Evolutionary conservation across 768 basidiomycete genomes (phyloP).

Genomic region (Naganishia randhawae): DNA sequence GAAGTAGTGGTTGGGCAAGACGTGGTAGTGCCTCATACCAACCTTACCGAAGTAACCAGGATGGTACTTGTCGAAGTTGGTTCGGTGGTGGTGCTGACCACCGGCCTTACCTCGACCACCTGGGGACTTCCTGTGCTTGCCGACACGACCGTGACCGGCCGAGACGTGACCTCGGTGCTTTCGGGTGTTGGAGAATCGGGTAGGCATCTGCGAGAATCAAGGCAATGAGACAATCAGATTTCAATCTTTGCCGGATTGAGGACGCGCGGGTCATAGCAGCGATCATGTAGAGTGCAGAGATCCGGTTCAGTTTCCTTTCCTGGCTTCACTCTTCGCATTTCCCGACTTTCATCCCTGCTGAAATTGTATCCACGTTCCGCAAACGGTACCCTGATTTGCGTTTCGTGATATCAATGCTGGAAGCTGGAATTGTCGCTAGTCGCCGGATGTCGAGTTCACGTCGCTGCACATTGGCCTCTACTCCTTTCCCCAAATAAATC

Average conservation of each 20-base stretch:
- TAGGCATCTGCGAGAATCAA: constrained; percentile 66
- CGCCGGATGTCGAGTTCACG: too few species aligned
- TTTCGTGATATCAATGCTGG: too few species aligned
- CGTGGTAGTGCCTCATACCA: constrained; percentile 99
- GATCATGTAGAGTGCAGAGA: not conserved
- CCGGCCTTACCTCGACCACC: constrained; percentile 99
- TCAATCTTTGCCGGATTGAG: not conserved
- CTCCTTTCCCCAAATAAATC: too few species aligned
- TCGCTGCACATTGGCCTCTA: too few species aligned
- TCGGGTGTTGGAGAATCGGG: constrained; percentile 92
- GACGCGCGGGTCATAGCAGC: constrained; percentile 13
- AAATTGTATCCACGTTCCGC: not conserved
- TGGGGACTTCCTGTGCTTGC: constrained; percentile 99
- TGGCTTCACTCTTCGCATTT: not conserved
- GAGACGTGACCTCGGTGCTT: constrained; percentile 99
- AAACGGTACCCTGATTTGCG: too few species aligned
- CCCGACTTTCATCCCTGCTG: not conserved
- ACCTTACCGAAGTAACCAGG: constrained; percentile 99
- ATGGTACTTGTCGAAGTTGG: constrained; percentile 98
- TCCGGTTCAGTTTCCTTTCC: not conserved
- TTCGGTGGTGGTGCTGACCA: constrained; percentile 99
- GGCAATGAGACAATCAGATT: not conserved
- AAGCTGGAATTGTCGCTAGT: too few species aligned
- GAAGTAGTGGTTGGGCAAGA: constrained; percentile 86
- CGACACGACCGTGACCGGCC: constrained; percentile 99